A percentile compares a stretch with the other conserved stretches of the same genome.
Evolutionary conservation across 1,139 yeast species (phyloP).

Genomic region (Meyerozyma athensensis): DNA sequence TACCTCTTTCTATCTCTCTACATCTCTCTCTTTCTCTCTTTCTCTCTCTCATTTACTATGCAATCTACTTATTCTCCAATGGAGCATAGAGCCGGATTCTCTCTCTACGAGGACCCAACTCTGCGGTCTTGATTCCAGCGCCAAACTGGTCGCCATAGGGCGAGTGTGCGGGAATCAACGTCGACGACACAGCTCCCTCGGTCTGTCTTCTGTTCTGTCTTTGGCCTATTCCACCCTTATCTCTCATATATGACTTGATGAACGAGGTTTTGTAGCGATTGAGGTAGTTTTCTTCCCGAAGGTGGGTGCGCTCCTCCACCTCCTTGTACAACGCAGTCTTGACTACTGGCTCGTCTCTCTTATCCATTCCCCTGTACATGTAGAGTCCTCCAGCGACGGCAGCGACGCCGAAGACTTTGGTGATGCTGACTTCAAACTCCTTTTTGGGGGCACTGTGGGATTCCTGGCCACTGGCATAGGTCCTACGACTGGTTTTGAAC

Average conservation of each 20-base stretch:
- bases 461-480: background rate
- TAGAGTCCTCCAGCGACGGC: constrained; percentile 35
- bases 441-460: constrained; percentile 22
- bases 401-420: constrained; percentile 41
- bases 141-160: constrained; percentile 41
- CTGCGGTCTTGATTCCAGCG: constrained; percentile 41
- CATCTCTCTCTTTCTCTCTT: background rate
- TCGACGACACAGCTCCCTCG: constrained; percentile 28
- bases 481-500: background rate
- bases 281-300: constrained; percentile 36
- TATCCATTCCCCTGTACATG: constrained; percentile 36
- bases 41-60: background rate
- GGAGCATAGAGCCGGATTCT: constrained; percentile 41
- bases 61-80: constrained; percentile 10
- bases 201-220: constrained; percentile 35
- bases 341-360: constrained; percentile 35
- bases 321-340: constrained; percentile 37
- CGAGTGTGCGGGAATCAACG: constrained; percentile 42
- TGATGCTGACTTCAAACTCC: constrained; percentile 35
- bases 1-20: background rate
- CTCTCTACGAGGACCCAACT: constrained; percentile 46
- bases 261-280: constrained; percentile 40
- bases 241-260: constrained; percentile 40
- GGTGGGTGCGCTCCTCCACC: constrained; percentile 32
- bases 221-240: constrained; percentile 46